Conservation (phyloP, 805 yeast species). For the Torulaspora maleeae region DNA sequence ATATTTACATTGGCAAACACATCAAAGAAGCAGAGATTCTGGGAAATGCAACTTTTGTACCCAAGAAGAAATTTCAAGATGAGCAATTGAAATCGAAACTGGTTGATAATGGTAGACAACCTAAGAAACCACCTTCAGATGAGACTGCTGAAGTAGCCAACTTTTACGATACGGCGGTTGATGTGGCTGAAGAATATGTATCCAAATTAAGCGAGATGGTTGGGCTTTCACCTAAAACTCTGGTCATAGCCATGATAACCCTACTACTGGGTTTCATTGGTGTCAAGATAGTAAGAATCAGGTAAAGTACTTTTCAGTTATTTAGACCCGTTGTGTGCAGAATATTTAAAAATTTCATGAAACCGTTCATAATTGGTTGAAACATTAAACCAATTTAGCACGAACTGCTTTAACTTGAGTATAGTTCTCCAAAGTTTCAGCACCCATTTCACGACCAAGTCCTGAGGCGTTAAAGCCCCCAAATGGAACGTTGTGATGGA, state of each 20-base stretch:
- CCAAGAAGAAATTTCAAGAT: slow-evolving; percentile 51
- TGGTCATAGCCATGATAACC: not conserved
- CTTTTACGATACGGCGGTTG: slow-evolving; percentile 1
- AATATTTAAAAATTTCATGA: not conserved
- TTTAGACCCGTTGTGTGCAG: not conserved
- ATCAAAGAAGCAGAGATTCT: slow-evolving; percentile 77
- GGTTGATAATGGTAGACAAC: not conserved
- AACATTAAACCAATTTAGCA: slow-evolving; percentile 32
- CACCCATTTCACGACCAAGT: slow-evolving; percentile 90
- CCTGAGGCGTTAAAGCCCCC: slow-evolving; percentile 93
- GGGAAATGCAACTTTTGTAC: slow-evolving; percentile 67
- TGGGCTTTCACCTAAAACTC: not conserved
- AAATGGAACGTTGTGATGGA: slow-evolving; percentile 83
- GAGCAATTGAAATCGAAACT: slow-evolving; percentile 33
- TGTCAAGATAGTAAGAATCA: not conserved
- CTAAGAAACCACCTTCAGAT: slow-evolving; percentile 2
- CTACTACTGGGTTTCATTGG: not conserved
- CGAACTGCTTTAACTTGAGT: slow-evolving; percentile 82
- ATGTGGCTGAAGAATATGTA: not conserved
- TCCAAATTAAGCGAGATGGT: not conserved
- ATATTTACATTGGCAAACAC: slow-evolving; percentile 80
- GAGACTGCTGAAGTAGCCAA: not conserved
- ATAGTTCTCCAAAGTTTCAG: slow-evolving; percentile 79
- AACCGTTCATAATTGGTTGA: not conserved
- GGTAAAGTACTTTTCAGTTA: not conserved